phyloP scores from a whole-genome alignment of 2,329 filamentous ascomycete genomes.

The Rutstroemia sp. region DNA sequence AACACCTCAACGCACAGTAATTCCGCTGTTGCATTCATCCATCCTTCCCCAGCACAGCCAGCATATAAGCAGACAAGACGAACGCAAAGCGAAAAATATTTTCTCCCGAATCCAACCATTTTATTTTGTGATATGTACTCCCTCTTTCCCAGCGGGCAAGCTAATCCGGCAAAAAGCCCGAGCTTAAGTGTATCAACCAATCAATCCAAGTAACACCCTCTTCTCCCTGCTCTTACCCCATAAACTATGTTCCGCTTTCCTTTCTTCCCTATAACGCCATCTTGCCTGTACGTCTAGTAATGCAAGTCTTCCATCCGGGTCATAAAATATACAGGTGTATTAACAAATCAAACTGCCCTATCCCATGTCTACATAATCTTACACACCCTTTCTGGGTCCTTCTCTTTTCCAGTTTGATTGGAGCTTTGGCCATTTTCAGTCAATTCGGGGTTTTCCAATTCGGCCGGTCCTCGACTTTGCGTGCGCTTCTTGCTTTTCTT shows the following conservation, averaged over 20 bases:
- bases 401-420: constrained; percentile 19
- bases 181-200: too few species aligned
- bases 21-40: too few species aligned
- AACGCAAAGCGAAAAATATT: too few species aligned
- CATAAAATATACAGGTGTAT: not conserved
- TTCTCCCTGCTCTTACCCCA: too few species aligned
- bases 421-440: constrained; percentile 16
- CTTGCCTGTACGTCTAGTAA: not conserved
- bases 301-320: not conserved
- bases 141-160: too few species aligned
- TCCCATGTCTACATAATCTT: constrained; percentile 35
- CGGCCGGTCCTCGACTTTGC: constrained; percentile 20
- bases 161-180: too few species aligned
- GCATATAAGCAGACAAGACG: too few species aligned
- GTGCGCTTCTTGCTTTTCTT: constrained; percentile 17
- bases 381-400: constrained; percentile 41
- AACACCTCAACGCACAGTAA: too few species aligned
- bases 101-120: too few species aligned
- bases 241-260: not conserved
- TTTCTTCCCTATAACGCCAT: not conserved
- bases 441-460: constrained; percentile 14
- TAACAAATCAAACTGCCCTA: not conserved
- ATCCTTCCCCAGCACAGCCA: too few species aligned
- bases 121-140: too few species aligned
- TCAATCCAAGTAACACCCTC: too few species aligned